Percentiles rank a stretch among this genome's conserved stretches.
Evolutionary conservation across 768 basidiomycete species (phyloP).

Genomic region (Lactifluus hygrophoroides): DNA sequence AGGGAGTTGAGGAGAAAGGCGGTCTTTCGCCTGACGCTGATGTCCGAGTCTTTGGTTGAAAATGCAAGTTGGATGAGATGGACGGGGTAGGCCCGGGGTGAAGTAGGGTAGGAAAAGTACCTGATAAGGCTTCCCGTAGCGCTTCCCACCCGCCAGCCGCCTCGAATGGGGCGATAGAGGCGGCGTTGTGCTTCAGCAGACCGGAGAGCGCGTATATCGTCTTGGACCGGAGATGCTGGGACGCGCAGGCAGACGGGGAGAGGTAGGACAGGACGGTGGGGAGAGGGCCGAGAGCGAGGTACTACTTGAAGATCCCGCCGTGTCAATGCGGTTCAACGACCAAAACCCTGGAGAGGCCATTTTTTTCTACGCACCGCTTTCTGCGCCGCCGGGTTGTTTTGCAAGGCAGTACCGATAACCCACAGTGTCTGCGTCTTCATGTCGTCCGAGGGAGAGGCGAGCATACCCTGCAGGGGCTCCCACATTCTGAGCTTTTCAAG

Average conservation of each 20-base stretch:
- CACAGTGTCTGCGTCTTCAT: slow-evolving; percentile 67
- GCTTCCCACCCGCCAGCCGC: slow-evolving; percentile 54
- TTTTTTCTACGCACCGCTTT: slow-evolving; percentile 43
- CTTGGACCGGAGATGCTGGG: slow-evolving; percentile 54
- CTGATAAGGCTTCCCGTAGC: slow-evolving; percentile 51
- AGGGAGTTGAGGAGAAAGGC: slow-evolving; percentile 70
- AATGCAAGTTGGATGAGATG: not conserved
- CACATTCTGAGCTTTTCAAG: slow-evolving; percentile 69
- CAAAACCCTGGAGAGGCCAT: not conserved
- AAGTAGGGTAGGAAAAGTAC: slow-evolving; percentile 29
- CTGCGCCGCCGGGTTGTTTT: slow-evolving; percentile 85
- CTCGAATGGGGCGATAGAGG: slow-evolving; percentile 50
- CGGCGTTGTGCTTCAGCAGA: slow-evolving; percentile 64
- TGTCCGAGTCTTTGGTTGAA: slow-evolving; percentile 56
- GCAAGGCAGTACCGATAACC: slow-evolving; percentile 83
- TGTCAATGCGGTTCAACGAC: no score
- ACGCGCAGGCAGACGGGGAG: slow-evolving; percentile 40
- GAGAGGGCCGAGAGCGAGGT: slow-evolving; percentile 57
- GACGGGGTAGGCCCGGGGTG: not conserved
- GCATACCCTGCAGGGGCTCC: slow-evolving; percentile 62
- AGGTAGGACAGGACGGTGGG: slow-evolving; percentile 55
- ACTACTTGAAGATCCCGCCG: slow-evolving; percentile 32
- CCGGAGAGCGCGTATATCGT: slow-evolving; percentile 78
- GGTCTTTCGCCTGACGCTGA: slow-evolving; percentile 67
- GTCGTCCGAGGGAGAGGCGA: slow-evolving; percentile 48